Percentiles rank a stretch among this genome's conserved stretches.
Conservation (phyloP, 2,329 filamentous ascomycete genomes). For the Calonectria hawksworthii region DNA sequence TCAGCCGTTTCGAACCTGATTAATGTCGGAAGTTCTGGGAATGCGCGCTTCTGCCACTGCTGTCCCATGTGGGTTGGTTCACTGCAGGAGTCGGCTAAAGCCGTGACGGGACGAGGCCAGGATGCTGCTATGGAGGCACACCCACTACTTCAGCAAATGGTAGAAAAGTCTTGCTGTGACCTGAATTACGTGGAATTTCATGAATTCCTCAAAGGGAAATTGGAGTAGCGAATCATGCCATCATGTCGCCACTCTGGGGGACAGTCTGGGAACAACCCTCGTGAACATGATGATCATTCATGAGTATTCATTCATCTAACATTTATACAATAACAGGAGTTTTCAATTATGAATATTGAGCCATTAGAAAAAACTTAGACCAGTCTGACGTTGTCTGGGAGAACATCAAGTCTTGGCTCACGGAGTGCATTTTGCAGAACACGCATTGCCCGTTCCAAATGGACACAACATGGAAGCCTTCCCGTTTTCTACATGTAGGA, state of each 20-base stretch:
- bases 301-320: background rate
- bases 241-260: background rate
- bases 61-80: background rate
- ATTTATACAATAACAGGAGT: background rate
- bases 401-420: background rate
- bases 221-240: background rate
- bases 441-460: background rate
- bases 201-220: background rate
- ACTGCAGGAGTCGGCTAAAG: background rate
- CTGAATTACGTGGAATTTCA: background rate
- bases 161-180: no score
- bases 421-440: background rate
- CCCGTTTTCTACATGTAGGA: background rate
- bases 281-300: background rate
- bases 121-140: background rate
- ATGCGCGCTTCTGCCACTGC: background rate
- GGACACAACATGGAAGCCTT: background rate
- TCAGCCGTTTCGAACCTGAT: background rate
- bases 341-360: background rate
- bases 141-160: background rate
- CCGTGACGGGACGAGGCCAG: background rate
- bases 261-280: background rate
- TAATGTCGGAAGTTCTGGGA: background rate
- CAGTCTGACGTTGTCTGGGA: background rate
- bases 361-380: no score